Conservation (phyloP, 306 rosid genomes). For the Quercus gilva region DNA sequence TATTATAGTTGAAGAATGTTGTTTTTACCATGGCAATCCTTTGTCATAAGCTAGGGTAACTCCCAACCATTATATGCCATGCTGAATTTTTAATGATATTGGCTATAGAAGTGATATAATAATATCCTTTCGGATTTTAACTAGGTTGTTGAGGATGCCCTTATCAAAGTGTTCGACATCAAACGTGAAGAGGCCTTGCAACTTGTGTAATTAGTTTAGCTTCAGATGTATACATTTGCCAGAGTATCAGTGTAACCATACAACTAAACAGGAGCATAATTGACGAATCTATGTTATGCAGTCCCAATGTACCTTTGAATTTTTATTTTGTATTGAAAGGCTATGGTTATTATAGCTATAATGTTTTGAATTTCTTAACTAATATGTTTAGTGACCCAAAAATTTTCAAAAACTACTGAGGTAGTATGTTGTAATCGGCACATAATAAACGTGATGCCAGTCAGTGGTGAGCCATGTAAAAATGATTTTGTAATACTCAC, state of each 20-base stretch:
- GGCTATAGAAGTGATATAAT: not conserved
- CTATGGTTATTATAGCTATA: not conserved
- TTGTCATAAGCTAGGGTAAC: not conserved
- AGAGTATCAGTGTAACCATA: conserved; percentile 23
- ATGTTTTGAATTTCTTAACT: not conserved
- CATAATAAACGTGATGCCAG: too few species aligned
- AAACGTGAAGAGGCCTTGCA: conserved; percentile 80
- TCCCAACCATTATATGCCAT: not conserved
- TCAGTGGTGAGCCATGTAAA: too few species aligned
- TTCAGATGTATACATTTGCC: not conserved
- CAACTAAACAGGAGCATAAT: conserved; percentile 13
- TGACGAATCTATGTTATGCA: conserved; percentile 7
- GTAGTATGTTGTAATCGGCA: too few species aligned
- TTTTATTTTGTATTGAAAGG: not conserved
- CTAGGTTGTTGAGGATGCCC: conserved; percentile 85
- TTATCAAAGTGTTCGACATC: conserved; percentile 73
- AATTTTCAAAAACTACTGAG: too few species aligned
- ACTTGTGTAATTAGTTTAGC: conserved; percentile 35
- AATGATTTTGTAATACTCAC: too few species aligned
- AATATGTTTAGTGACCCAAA: not conserved
- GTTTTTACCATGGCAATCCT: not conserved
- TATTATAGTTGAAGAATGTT: not conserved
- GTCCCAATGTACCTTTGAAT: conserved; percentile 11
- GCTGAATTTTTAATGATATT: not conserved
- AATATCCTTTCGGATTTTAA: not conserved